Conservation (phyloP, 2,329 filamentous ascomycete species). For the Sporothrix pallida region DNA sequence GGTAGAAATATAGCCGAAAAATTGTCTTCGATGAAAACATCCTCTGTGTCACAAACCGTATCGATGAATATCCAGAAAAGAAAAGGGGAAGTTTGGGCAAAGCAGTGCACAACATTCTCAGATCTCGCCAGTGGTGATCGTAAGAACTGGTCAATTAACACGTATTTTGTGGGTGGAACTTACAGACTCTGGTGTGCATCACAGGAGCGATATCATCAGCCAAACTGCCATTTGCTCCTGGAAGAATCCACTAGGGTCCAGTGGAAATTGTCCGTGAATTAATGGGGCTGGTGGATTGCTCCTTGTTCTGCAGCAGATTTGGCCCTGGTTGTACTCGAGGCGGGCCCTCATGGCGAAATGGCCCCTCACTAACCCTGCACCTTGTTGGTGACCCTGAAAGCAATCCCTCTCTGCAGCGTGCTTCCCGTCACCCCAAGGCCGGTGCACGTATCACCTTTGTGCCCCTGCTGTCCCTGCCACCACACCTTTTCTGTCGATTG, state of each 20-base stretch:
- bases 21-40: no score
- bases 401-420: conserved; percentile 21
- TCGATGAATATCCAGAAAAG: no score
- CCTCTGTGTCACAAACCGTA: no score
- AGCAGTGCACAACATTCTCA: no score
- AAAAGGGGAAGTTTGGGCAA: no score
- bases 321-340: not conserved
- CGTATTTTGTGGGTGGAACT: not conserved
- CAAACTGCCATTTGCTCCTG: not conserved
- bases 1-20: no score
- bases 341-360: not conserved
- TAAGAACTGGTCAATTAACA: not conserved
- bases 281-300: no score
- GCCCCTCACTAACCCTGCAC: not conserved
- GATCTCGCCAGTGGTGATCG: no score
- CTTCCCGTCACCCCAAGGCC: conserved; percentile 26
- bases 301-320: conserved; percentile 27
- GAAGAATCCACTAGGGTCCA: not conserved
- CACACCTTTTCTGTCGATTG: conserved; percentile 2
- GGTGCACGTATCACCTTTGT: conserved; percentile 27
- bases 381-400: not conserved
- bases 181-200: not conserved
- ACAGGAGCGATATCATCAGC: not conserved
- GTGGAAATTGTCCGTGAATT: conserved; percentile 7
- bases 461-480: conserved; percentile 28